phyloP scores from a whole-genome alignment of 805 yeast species.

The Wickerhamiella hasegawae region DNA sequence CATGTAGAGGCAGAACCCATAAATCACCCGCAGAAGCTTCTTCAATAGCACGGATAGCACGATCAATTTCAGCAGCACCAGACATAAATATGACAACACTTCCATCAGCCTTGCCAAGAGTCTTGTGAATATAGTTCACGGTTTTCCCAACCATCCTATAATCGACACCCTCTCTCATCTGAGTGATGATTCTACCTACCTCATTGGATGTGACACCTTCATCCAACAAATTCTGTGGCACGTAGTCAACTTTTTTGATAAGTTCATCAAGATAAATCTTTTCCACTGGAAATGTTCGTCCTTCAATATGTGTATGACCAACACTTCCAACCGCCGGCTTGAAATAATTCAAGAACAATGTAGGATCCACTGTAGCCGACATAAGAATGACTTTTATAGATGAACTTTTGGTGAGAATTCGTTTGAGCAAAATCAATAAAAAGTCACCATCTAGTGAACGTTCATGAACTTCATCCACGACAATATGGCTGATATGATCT shows the following conservation, averaged over 20 bases:
- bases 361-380: constrained; percentile 85
- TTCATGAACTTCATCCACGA: constrained; percentile 95
- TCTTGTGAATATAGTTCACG: constrained; percentile 35
- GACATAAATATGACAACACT: constrained; percentile 77
- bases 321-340: constrained; percentile 20
- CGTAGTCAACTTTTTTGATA: constrained; percentile 40
- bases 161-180: constrained; percentile 34
- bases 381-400: constrained; percentile 59
- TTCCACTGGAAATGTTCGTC: constrained; percentile 82
- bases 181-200: constrained; percentile 18
- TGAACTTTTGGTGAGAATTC: constrained; percentile 30
- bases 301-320: constrained; percentile 70
- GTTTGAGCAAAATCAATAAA: constrained; percentile 58
- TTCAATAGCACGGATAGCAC: constrained; percentile 32
- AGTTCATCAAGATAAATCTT: constrained; percentile 61
- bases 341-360: constrained; percentile 53
- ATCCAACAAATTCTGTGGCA: constrained; percentile 8
- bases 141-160: constrained; percentile 52
- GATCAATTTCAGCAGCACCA: constrained; percentile 76
- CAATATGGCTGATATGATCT: constrained; percentile 43
- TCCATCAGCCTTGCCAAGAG: constrained; percentile 38
- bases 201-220: constrained; percentile 12
- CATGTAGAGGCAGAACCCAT: constrained; percentile 63
- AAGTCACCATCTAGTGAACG: constrained; percentile 84
- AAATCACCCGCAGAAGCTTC: constrained; percentile 17